These are phyloP conservation scores for Chaetomium sp. DNA, from an alignment of 2,329 filamentous ascomycete genomes.

Conservation along the genomic window DNA sequence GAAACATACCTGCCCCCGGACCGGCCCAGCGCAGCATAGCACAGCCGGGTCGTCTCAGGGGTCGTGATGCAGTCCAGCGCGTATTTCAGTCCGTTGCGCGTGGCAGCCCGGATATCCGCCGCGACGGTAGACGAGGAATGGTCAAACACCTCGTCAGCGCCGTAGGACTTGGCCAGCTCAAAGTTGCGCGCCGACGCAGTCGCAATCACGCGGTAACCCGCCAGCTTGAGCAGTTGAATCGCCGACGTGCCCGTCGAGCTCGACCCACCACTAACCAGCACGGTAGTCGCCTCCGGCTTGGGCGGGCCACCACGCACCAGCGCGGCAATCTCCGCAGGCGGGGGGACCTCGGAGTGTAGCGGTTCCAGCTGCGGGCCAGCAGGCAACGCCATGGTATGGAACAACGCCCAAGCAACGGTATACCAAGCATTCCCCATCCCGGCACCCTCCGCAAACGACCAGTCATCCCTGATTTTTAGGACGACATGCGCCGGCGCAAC, in stretches of 20 bases:
- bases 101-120: constrained; percentile 32
- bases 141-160: constrained; percentile 41
- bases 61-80: constrained; percentile 40
- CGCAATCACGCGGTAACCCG: constrained; percentile 36
- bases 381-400: constrained; percentile 19
- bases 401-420: not conserved
- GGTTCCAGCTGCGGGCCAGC: not conserved
- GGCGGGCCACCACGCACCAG: not conserved
- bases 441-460: not conserved
- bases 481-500: not conserved
- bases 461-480: not conserved
- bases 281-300: constrained; percentile 15
- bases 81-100: constrained; percentile 31
- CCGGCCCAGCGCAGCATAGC: constrained; percentile 33
- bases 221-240: constrained; percentile 36
- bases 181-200: constrained; percentile 40
- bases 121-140: constrained; percentile 33
- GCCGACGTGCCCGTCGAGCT: constrained; percentile 38
- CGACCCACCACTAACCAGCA: constrained; percentile 41
- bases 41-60: constrained; percentile 29
- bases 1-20: constrained; percentile 34
- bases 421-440: not conserved
- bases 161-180: constrained; percentile 34
- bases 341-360: not conserved
- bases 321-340: constrained; percentile 10